Evolutionary conservation across 1,284 basidiomycete species (phyloP), one percentile per base, ranked within the genome.

Genomic region (Moesziomyces globuligerus): DNA sequence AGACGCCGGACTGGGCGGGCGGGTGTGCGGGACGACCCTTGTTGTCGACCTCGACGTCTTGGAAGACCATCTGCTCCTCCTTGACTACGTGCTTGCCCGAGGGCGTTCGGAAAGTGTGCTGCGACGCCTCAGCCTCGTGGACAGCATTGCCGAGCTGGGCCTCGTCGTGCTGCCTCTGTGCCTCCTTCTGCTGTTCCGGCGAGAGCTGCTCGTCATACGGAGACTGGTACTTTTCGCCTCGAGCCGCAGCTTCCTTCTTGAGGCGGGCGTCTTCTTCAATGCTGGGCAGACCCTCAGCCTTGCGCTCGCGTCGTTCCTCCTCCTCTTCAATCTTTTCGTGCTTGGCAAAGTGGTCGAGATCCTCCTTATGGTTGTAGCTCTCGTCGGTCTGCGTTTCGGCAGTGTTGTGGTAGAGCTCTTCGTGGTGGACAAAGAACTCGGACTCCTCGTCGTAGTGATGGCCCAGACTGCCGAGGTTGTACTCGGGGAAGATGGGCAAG

Each of bases 341-440:
- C 67, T 92, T 89, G 56, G 89, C 85, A 80, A 95, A 96, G 80
- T 94, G 92, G 75, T 92, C 91, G 49, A 83, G 72, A 58, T 83
- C 81, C 52, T 80, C 96, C 3, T 92, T 89, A 83, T 99, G 95
- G 60, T 83, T 90, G 85, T 98, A 98, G 0, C 93, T 87, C 75
- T 94, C 93, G 80, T 97, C 94, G 0, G 92, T 93, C 84, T 98
- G 95, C 0, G 94, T 96, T 83, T 98, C 95, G 0, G 94, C 94
- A 21, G 94, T 97, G 56, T 84, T 91, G 85, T 99, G 95, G 86
- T 88, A 96, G 83, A 92, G 85, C 85, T 96, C 91, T 89, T 79
- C 43, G 56, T 82, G 81, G 56, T 82, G 81, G 24, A 82, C 80
- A 54, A 78, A 82, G 70, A 74, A 82, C 54, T 82, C 81, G 43